A percentile compares a stretch with the other conserved stretches of the same genome.
Evolutionary conservation across 169 alveolate genomes (phyloP).

Genomic region (Miamiensis avidus): DNA sequence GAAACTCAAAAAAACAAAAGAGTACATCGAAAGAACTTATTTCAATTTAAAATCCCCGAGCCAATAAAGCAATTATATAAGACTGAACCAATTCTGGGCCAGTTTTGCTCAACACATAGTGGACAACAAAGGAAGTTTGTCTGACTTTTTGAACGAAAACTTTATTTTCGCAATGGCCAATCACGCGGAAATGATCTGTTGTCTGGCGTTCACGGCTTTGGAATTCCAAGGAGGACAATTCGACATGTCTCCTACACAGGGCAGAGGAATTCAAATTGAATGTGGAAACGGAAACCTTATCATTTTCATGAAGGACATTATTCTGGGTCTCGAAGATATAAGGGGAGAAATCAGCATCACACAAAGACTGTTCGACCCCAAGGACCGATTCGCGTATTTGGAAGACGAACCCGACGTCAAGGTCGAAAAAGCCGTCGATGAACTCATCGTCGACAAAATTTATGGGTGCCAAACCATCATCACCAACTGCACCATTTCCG

Average conservation of each 20-base stretch:
- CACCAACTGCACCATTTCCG: constrained; percentile 61
- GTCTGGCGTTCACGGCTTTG: constrained; percentile 52
- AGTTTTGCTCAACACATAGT: constrained; percentile 58
- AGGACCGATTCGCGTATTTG: constrained; percentile 21
- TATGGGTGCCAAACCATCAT: constrained; percentile 64
- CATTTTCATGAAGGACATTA: constrained; percentile 48
- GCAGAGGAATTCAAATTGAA: constrained; percentile 57
- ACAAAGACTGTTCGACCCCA: constrained; percentile 53
- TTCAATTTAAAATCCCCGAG: constrained; percentile 20
- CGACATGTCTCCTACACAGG: constrained; percentile 36
- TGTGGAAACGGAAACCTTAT: constrained; percentile 37
- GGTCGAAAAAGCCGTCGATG: constrained; percentile 45
- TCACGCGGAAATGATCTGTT: constrained; percentile 48
- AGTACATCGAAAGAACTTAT: constrained; percentile 78
- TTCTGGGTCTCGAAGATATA: not conserved
- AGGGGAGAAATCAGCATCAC: constrained; percentile 37
- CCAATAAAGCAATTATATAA: constrained; percentile 22
- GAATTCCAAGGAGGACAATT: constrained; percentile 36
- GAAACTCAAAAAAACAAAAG: constrained; percentile 62
- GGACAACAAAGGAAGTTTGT: constrained; percentile 30
- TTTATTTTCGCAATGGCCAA: constrained; percentile 41
- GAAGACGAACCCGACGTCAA: constrained; percentile 38
- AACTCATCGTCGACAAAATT: constrained; percentile 52
- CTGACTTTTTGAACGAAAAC: constrained; percentile 47
- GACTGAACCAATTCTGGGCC: constrained; percentile 60